Conservation (phyloP, 2,329 filamentous ascomycete genomes). For the Fusarium redolens region DNA sequence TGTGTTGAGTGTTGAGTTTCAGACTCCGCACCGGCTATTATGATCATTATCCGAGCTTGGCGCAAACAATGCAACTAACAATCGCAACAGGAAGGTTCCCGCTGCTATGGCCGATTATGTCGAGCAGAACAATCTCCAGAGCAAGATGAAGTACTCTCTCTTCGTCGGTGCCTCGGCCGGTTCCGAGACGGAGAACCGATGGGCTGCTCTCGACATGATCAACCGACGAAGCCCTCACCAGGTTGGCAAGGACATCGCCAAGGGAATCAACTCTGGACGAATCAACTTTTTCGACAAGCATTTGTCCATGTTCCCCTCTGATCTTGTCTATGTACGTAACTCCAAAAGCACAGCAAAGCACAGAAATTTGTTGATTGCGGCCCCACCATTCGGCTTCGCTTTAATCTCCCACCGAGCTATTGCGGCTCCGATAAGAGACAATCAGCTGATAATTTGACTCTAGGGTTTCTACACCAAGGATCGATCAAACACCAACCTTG, state of each 20-base stretch:
- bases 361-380: constrained; percentile 20
- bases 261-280: constrained; percentile 87
- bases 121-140: constrained; percentile 85
- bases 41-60: constrained; percentile 31
- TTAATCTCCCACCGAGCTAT: constrained; percentile 34
- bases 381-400: constrained; percentile 35
- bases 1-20: neutral
- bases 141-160: constrained; percentile 84
- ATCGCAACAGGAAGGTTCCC: constrained; percentile 76
- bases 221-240: constrained; percentile 86
- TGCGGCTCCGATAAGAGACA: constrained; percentile 7
- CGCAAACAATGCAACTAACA: constrained; percentile 1
- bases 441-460: constrained; percentile 29
- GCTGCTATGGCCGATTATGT: constrained; percentile 88
- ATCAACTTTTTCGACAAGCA: constrained; percentile 97
- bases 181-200: constrained; percentile 90
- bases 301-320: constrained; percentile 89
- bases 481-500: constrained; percentile 77
- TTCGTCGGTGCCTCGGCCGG: constrained; percentile 93
- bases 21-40: constrained; percentile 31
- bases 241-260: constrained; percentile 89
- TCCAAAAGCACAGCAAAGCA: neutral
- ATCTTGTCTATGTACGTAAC: constrained; percentile 77
- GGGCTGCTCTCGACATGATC: constrained; percentile 92
- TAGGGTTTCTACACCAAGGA: constrained; percentile 86